Percentiles rank a stretch among this genome's conserved stretches.
Evolutionary conservation across 768 basidiomycete genomes (phyloP).

Genomic region (Auricularia auricula-judae): DNA sequence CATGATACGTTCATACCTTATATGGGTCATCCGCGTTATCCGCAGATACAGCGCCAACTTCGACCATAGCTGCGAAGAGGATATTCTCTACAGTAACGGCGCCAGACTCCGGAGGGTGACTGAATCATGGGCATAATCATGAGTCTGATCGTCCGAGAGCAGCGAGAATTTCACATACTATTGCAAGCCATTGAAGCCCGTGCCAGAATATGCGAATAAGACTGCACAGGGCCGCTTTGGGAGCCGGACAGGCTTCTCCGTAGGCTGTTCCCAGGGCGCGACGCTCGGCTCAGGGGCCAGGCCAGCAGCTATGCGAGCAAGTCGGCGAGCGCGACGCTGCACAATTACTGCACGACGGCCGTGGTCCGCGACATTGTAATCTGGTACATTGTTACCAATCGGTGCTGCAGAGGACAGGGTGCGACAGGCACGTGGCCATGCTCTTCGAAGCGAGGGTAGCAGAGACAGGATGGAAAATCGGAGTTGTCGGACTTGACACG

Average conservation of each 20-base stretch:
- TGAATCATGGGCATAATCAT: not conserved
- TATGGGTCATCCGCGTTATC: slow-evolving; percentile 88
- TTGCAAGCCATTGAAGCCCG: slow-evolving; percentile 91
- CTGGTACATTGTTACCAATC: too few relatives aligned
- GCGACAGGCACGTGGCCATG: too few relatives aligned
- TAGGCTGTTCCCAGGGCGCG: too few relatives aligned
- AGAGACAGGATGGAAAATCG: too few relatives aligned
- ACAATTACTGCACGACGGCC: too few relatives aligned
- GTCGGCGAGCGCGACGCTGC: too few relatives aligned
- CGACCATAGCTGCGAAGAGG: slow-evolving; percentile 77
- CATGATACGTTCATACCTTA: slow-evolving; percentile 41
- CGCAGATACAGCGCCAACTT: slow-evolving; percentile 84
- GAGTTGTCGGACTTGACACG: too few relatives aligned
- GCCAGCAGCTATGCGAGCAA: too few relatives aligned
- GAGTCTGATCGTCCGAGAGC: not conserved
- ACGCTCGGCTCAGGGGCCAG: too few relatives aligned
- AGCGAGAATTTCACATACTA: slow-evolving; percentile 47
- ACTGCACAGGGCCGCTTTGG: slow-evolving; percentile 82
- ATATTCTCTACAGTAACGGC: slow-evolving; percentile 84
- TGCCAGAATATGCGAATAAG: slow-evolving; percentile 84
- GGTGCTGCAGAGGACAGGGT: too few relatives aligned
- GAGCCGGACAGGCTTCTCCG: slow-evolving; percentile 32
- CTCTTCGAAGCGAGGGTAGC: too few relatives aligned
- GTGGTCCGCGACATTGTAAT: too few relatives aligned
- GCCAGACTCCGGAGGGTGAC: slow-evolving; percentile 50